These are phyloP conservation scores for Suillus luteus DNA, from an alignment of 768 basidiomycete genomes.

Conservation along the genomic window DNA sequence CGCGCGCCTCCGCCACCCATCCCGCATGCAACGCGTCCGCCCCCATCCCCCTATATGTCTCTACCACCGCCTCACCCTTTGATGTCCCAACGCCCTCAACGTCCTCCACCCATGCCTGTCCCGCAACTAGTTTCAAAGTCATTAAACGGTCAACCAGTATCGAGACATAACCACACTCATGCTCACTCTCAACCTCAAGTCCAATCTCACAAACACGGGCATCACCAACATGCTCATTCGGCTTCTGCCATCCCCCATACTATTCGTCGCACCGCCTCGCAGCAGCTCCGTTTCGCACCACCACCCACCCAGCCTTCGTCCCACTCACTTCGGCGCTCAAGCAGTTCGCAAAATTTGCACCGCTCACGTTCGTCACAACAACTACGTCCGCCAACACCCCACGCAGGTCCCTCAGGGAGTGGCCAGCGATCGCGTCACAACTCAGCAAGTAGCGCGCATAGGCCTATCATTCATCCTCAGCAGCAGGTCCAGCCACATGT, in stretches of 20 bases:
- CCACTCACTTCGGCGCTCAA: not conserved
- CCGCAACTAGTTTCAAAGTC: slow-evolving; percentile 14
- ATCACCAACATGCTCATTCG: slow-evolving; percentile 31
- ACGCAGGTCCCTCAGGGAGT: slow-evolving; percentile 14
- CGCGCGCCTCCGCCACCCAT: not conserved
- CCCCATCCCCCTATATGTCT: slow-evolving; percentile 3
- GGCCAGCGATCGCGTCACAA: slow-evolving; percentile 24
- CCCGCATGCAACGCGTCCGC: slow-evolving; percentile 21
- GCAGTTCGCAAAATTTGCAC: slow-evolving; percentile 12
- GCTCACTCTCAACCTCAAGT: slow-evolving; percentile 7
- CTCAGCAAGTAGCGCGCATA: slow-evolving; percentile 21
- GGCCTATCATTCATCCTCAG: slow-evolving; percentile 3
- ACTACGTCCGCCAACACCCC: not conserved
- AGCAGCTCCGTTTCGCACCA: slow-evolving; percentile 12
- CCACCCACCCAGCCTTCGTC: not conserved
- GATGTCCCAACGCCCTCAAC: not conserved
- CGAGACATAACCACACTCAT: slow-evolving; percentile 11
- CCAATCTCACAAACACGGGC: slow-evolving; percentile 17
- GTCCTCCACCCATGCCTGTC: slow-evolving; percentile 9
- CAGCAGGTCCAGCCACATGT: slow-evolving; percentile 11
- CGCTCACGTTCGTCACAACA: not conserved
- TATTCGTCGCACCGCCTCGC: slow-evolving; percentile 16
- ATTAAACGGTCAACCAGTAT: slow-evolving; percentile 13
- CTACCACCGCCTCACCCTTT: not conserved
- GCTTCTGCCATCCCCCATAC: slow-evolving; percentile 17